Base-by-base conservation (phyloP, 805 yeast genomes). In the Saccharomycopsis sp. region DNA sequence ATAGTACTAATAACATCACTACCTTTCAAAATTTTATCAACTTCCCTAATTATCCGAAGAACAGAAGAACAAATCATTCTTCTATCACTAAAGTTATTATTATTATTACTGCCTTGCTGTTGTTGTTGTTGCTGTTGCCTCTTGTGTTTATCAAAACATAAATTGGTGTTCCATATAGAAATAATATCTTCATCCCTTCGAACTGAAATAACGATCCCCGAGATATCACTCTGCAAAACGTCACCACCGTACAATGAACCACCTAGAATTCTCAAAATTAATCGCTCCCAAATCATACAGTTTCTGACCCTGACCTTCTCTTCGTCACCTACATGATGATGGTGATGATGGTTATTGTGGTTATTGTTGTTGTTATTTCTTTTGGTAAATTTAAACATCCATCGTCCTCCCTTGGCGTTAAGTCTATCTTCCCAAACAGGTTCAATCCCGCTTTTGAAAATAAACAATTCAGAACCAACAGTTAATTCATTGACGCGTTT, bases 381-480 rank as follows among this genome's bases (percentile, higher is more conserved):
- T 34, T 74, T 61, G 54, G 63, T 59, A 53, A 76, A 69, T 51
- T 78, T 64, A 52, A 77, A 71, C 16, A 74, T 68, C 82, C 82
- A 78, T 53, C 82, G 63, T 2, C 85, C 85, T 29, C 85, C 85
- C 41, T 66, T 63, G 48, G 70, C 60, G 56, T 79, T 79, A 40
- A 68, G 63, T 6, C 80, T 79, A 55, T 79, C 84, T 56, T 79
- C 84, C 84, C 85, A 79, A 40, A 76, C 72, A 8, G 85, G 85
- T 51, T 73, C 72, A 29, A 77, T 68, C 2, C 81, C 81, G 26
- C 70, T 62, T 52, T 77, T 76, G 62, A 79, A 79, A 7, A 79
- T 59, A 48, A 76, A 72, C 44, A 72, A 65, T 56, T 78, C 82
- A 21, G 77, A 66, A 17, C 77, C 77, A 38, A 60, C 58, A 16